Conservation (phyloP, 257 asterid genomes). For the Ilex asprella region DNA sequence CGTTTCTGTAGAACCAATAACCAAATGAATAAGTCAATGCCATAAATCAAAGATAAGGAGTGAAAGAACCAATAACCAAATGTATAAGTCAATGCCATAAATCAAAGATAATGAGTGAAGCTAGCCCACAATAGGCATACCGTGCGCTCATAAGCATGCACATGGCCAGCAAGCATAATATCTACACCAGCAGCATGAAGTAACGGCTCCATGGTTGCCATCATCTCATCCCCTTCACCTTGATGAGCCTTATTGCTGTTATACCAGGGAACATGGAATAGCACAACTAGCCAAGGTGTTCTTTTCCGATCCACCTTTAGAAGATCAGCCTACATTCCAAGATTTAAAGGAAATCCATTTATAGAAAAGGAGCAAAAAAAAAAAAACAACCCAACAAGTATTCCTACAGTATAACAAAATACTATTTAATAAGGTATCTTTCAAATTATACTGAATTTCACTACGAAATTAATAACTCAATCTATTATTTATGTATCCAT, state of each 20-base stretch:
- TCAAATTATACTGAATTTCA: too few species aligned
- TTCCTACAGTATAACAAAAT: too few species aligned
- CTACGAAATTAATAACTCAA: too few species aligned
- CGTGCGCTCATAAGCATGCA: slow-evolving; percentile 95
- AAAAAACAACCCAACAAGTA: slow-evolving; percentile 1
- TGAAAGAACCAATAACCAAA: neutral
- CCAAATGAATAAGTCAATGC: too few species aligned
- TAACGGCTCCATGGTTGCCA: slow-evolving; percentile 72
- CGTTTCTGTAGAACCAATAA: slow-evolving; percentile 37
- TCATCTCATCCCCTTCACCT: slow-evolving; percentile 86
- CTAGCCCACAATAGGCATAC: slow-evolving; percentile 28
- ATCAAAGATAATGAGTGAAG: neutral
- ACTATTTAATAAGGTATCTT: too few species aligned
- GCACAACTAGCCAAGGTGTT: slow-evolving; percentile 76
- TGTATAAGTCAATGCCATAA: too few species aligned
- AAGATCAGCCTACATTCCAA: slow-evolving; percentile 61
- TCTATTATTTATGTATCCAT: too few species aligned
- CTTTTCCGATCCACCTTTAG: slow-evolving; percentile 53
- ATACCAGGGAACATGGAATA: slow-evolving; percentile 96
- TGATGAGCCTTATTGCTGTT: slow-evolving; percentile 83
- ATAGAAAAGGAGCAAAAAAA: neutral
- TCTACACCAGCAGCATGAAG: slow-evolving; percentile 70
- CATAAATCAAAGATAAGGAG: too few species aligned
- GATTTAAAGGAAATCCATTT: slow-evolving; percentile 3
- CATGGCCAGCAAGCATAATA: slow-evolving; percentile 73